Percentiles rank a stretch among this genome's conserved stretches.
Evolutionary conservation across 805 yeast genomes (phyloP).

Genomic region (Sugiyamaella valdiviana): DNA sequence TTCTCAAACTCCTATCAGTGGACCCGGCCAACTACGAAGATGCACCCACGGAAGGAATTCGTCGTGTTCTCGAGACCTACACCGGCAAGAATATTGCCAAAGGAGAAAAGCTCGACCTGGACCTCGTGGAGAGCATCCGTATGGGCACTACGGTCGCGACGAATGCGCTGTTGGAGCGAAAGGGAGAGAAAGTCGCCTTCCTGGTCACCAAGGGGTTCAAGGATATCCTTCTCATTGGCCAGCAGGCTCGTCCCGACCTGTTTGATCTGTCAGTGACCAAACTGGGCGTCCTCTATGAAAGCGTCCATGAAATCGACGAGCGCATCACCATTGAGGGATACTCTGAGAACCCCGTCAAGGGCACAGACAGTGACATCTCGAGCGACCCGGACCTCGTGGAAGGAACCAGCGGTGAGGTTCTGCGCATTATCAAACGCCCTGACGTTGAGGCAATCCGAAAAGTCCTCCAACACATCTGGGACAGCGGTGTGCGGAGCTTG

Average conservation of each 20-base stretch:
- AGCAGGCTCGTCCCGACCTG: conserved; percentile 85
- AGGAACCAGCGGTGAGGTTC: conserved; percentile 66
- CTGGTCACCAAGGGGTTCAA: conserved; percentile 83
- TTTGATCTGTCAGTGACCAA: conserved; percentile 74
- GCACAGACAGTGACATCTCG: conserved; percentile 19
- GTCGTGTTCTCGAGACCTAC: conserved; percentile 63
- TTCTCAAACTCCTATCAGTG: conserved; percentile 76
- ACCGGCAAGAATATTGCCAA: conserved; percentile 52
- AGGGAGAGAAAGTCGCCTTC: conserved; percentile 83
- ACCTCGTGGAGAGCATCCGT: conserved; percentile 56
- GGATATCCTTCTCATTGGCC: conserved; percentile 78
- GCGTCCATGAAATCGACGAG: conserved; percentile 82
- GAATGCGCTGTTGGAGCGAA: conserved; percentile 85
- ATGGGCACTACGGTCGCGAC: conserved; percentile 97
- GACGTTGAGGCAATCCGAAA: conserved; percentile 39
- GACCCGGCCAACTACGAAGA: conserved; percentile 84
- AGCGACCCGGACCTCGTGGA: conserved; percentile 36
- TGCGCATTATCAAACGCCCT: conserved; percentile 51
- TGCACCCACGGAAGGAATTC: conserved; percentile 89
- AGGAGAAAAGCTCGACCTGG: conserved; percentile 47
- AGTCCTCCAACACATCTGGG: conserved; percentile 41
- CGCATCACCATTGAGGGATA: conserved; percentile 79
- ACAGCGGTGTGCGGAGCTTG: conserved; percentile 56
- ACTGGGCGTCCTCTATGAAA: conserved; percentile 63
- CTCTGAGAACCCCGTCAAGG: conserved; percentile 59